phyloP scores from a whole-genome alignment of 2,329 filamentous ascomycete genomes.

The Cladophialophora yegresii region DNA sequence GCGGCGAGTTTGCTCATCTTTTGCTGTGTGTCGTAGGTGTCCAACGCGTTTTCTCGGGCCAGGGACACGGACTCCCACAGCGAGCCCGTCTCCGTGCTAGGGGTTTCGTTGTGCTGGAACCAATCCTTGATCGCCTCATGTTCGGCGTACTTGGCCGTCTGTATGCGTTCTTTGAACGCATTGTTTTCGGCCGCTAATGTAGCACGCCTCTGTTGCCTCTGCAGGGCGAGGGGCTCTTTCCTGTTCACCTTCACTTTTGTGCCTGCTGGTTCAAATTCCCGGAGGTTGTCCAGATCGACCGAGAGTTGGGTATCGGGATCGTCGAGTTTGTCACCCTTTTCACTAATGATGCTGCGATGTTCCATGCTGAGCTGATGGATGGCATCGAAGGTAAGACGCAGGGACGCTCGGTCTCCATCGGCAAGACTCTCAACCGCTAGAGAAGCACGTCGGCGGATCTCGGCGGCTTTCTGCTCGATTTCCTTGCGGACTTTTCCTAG shows the following conservation, averaged over 20 bases:
- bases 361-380: constrained; percentile 30
- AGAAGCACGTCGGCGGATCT: constrained; percentile 37
- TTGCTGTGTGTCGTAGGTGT: constrained; percentile 14
- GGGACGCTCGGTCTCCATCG: constrained; percentile 16
- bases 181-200: neutral
- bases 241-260: neutral
- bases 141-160: constrained; percentile 17
- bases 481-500: constrained; percentile 22
- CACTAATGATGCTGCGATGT: constrained; percentile 19
- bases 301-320: constrained; percentile 8
- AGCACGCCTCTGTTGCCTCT: neutral
- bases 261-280: neutral
- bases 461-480: constrained; percentile 32
- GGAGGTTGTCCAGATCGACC: constrained; percentile 14
- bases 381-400: constrained; percentile 20
- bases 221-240: neutral
- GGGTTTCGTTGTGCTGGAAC: constrained; percentile 19
- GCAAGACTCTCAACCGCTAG: constrained; percentile 36
- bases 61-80: constrained; percentile 22
- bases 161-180: constrained; percentile 10
- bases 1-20: neutral
- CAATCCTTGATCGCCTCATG: constrained; percentile 24
- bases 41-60: constrained; percentile 19
- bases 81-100: constrained; percentile 18
- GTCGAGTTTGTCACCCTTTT: constrained; percentile 11